Percentiles rank a stretch among this genome's conserved stretches.
Conservation (phyloP, 2,329 filamentous ascomycete species). For the Trichophyton simii region DNA sequence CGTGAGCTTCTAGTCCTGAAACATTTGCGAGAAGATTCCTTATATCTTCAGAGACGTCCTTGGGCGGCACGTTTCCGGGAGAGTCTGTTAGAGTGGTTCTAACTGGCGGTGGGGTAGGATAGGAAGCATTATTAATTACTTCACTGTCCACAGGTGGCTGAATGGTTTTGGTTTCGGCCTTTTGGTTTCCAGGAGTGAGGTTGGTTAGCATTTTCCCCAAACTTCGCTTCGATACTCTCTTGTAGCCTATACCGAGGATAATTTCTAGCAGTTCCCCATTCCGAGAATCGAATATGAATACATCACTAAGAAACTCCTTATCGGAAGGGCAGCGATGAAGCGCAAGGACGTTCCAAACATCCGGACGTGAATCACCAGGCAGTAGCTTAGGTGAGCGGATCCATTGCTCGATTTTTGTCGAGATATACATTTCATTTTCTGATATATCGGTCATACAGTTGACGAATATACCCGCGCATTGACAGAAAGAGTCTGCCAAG, state of each 20-base stretch:
- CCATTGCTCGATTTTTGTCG: slow-evolving; percentile 8
- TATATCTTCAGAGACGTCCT: not conserved
- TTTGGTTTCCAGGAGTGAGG: not conserved
- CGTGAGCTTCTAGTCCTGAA: slow-evolving; percentile 11
- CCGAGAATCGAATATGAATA: slow-evolving; percentile 4
- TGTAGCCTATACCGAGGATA: slow-evolving; percentile 7
- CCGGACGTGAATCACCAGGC: not conserved
- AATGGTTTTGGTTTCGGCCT: not conserved
- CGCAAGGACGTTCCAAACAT: slow-evolving; percentile 3
- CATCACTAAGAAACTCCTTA: slow-evolving; percentile 4
- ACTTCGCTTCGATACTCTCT: slow-evolving; percentile 2
- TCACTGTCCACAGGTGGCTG: not conserved
- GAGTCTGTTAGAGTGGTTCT: not conserved
- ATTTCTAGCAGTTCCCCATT: slow-evolving; percentile 6
- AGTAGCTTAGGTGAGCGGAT: slow-evolving; percentile 5
- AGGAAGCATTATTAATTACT: not conserved
- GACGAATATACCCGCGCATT: slow-evolving; percentile 7
- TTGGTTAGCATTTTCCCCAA: slow-evolving; percentile 2
- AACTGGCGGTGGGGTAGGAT: not conserved
- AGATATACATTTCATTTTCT: slow-evolving; percentile 7
- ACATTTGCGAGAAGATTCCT: slow-evolving; percentile 1
- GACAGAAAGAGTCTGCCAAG: slow-evolving; percentile 6
- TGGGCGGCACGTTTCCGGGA: not conserved
- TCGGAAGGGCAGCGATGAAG: slow-evolving; percentile 4
- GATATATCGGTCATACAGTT: slow-evolving; percentile 9